Evolutionary conservation across 2,329 filamentous ascomycete genomes (phyloP), one percentile per base, ranked within the genome.

Genomic region (Cylindrodendrum hubeiense): DNA sequence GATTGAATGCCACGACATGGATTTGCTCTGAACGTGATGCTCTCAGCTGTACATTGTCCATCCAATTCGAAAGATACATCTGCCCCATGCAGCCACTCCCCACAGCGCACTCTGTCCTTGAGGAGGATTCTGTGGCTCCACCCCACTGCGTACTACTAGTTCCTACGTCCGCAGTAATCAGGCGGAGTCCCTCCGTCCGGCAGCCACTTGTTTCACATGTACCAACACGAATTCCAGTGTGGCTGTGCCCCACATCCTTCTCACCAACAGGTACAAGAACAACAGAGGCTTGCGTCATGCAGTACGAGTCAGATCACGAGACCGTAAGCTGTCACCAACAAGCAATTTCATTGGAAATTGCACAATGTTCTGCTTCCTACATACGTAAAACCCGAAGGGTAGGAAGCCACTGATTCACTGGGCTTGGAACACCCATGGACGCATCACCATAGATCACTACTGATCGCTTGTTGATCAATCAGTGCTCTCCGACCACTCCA

Each of bases 231-330:
- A 34, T n/a, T n/a, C 37, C 3, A 8, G 5, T 17, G 37, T n/a
- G 15, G 37, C 37, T 39, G 37, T n/a, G 37, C 37, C 37, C 34
- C 37, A 17, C 37, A n/a, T 39, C 34, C 34, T 7, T 39, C 37
- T 17, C 37, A n/a, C 37, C 37, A 17, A n/a, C 37, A n/a, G 8
- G 15, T n/a, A 17, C 15, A 39, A 15, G 37, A n/a, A 39, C 8
- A n/a, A n/a, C 37, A 39, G n/a, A 39, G 37, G 37, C 15, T 71
- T 71, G 69, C 69, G 69, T 71, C 70, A 71, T 71, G 67, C 34
- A 28, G 41, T 66, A 41, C 49, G 53, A 49, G 21, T 44, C 61
- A 60, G 46, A 61, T 71, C 66, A 66, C 41, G 21, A 15, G 47
- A 30, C 37, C 37, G 37, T 52, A 53, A 22, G 17, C 22, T 28